Base-by-base conservation (phyloP, 2,329 filamentous ascomycete species). In the Torrubiellomyces zombiae region DNA sequence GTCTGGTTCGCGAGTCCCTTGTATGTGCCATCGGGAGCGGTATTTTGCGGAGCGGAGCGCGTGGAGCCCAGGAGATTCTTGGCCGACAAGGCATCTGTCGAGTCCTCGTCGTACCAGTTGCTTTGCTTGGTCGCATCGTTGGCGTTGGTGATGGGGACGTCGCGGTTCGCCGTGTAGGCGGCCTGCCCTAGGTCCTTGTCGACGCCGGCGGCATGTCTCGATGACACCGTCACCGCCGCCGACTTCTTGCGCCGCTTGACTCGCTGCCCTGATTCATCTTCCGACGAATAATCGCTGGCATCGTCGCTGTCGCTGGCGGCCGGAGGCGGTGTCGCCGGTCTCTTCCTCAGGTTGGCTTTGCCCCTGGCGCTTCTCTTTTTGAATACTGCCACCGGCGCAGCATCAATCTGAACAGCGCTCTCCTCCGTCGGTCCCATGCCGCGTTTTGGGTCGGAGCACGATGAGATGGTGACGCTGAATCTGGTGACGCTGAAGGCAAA, bases 111-210 rank as follows among this genome's bases (percentile, higher is more conserved):
- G 50, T 77, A 89, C 85, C 83, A 94, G 47, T 92, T 80, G 28
- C 67, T 76, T 21, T 74, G 67, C 42, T 91, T 93, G 2, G 86
- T 95, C 12, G 89, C 86, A 46, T 94, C 85, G 47, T 86, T 86
- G 39, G 67, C 67, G 34, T 61, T 63, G 38, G 70, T 60, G 38
- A 82, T 70, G 34, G 62, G 60, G 14, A 69, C 51, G 29, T 56
- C 63, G 36, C 74, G 61, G 47, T 81, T 65, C 29, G 74, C 67
- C 26, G 61, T 50, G 50, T 66, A 67, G 34, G 64, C 51, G 23
- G 67, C 63, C 30, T 67, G 53, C 9, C 55, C 51, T 14, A 60
- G 47, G 15, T 66, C 57, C 15, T 34, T 36, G 10, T 17, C 31
- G 14, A 20, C 46, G 9, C 44, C 32, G 0, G 46, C 41, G 9